Conservation (phyloP, 352 stramenopile genomes). For the Peronospora tabacina region DNA sequence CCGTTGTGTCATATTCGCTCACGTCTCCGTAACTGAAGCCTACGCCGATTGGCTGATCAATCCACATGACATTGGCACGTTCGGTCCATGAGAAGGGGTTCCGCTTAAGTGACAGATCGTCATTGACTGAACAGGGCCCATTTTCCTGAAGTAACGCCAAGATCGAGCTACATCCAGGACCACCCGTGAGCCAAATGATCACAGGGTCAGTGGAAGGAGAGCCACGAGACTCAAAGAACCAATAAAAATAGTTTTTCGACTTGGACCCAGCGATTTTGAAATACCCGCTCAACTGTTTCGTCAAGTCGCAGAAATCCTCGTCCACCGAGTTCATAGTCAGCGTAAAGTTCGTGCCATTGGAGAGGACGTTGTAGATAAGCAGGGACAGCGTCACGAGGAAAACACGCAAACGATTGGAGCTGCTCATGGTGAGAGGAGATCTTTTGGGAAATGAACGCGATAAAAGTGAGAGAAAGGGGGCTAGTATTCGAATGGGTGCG, state of each 20-base stretch:
- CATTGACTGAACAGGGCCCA: slow-evolving; percentile 90
- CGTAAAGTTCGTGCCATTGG: slow-evolving; percentile 32
- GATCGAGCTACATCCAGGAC: slow-evolving; percentile 90
- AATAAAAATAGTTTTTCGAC: slow-evolving; percentile 95
- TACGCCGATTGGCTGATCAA: slow-evolving; percentile 93
- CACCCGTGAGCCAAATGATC: slow-evolving; percentile 96
- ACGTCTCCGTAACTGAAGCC: slow-evolving; percentile 91
- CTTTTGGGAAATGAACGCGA: slow-evolving; percentile 3
- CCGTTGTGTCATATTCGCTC: slow-evolving; percentile 83
- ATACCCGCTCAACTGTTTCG: slow-evolving; percentile 76
- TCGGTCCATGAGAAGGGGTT: slow-evolving; percentile 93
- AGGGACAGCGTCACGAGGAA: slow-evolving; percentile 11
- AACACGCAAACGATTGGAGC: background rate
- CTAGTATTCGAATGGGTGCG: too few relatives aligned
- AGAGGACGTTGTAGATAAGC: slow-evolving; percentile 5
- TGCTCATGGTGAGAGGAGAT: background rate
- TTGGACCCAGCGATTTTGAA: slow-evolving; percentile 75
- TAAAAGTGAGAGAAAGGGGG: too few relatives aligned
- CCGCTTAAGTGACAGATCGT: slow-evolving; percentile 78
- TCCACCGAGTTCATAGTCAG: slow-evolving; percentile 52
- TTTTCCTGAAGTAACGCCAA: slow-evolving; percentile 93
- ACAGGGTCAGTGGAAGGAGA: slow-evolving; percentile 85
- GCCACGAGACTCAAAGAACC: slow-evolving; percentile 91
- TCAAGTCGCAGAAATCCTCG: slow-evolving; percentile 60
- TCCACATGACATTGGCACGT: slow-evolving; percentile 92